Conservation (phyloP, 306 rosid genomes). For the Cucurbita argyrosperma region DNA sequence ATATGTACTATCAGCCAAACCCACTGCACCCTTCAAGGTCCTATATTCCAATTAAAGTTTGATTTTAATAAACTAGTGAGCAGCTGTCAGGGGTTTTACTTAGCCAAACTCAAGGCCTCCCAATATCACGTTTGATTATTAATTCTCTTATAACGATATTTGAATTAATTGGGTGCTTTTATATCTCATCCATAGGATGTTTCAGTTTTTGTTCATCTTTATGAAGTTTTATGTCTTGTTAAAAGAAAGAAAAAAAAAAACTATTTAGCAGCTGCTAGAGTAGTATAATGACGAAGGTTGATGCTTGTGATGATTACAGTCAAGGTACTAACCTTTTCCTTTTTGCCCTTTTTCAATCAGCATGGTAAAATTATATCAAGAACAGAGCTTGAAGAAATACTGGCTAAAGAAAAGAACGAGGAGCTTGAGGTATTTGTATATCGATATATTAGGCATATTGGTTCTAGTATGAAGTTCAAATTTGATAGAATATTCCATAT, state of each 20-base stretch:
- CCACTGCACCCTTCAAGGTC: background rate
- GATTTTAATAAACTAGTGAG: background rate
- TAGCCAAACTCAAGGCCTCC: too few species aligned
- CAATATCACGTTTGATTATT: too few species aligned
- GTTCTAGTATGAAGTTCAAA: background rate
- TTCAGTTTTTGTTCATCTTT: background rate
- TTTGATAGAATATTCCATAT: background rate
- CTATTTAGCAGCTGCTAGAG: background rate
- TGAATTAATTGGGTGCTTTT: background rate
- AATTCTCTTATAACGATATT: background rate
- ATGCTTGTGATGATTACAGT: background rate
- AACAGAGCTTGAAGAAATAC: slow-evolving; percentile 60
- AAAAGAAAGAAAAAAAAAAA: background rate
- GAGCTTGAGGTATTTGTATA: slow-evolving; percentile 51
- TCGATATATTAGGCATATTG: background rate
- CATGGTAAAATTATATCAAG: slow-evolving; percentile 75
- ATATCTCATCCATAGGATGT: background rate
- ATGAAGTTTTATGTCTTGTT: background rate
- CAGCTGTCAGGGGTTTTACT: too few species aligned
- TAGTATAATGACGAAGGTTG: background rate
- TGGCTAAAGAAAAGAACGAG: slow-evolving; percentile 57
- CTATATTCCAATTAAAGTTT: background rate
- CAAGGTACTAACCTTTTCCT: background rate
- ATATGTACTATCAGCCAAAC: background rate
- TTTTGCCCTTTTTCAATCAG: slow-evolving; percentile 23